Percentiles rank a stretch among this genome's conserved stretches.
Conservation (phyloP, 2,329 filamentous ascomycete species). For the Nigrospora osmanthi region DNA sequence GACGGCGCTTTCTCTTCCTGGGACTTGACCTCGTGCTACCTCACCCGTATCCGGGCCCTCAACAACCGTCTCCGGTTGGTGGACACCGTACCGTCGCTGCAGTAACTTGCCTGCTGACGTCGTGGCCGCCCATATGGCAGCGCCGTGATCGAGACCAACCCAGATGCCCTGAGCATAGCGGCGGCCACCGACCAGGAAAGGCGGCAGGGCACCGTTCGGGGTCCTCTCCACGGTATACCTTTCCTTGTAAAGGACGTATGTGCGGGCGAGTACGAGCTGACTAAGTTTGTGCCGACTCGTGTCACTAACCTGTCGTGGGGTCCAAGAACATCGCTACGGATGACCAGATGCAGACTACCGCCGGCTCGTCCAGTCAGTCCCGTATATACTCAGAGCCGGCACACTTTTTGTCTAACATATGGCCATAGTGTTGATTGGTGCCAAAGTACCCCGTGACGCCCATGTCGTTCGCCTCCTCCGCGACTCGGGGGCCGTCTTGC, state of each 20-base stretch:
- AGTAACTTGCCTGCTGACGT: not conserved
- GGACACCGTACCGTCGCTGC: slow-evolving; percentile 9
- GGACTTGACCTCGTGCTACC: slow-evolving; percentile 54
- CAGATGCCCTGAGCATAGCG: slow-evolving; percentile 58
- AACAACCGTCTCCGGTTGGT: slow-evolving; percentile 62
- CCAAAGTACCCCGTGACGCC: slow-evolving; percentile 48
- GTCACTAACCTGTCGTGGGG: not conserved
- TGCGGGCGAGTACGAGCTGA: not conserved
- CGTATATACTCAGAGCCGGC: not conserved
- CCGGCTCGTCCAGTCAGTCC: slow-evolving; percentile 45
- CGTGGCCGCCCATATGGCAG: slow-evolving; percentile 19
- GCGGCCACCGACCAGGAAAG: slow-evolving; percentile 53
- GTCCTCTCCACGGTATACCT: slow-evolving; percentile 67
- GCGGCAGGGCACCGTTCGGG: slow-evolving; percentile 43
- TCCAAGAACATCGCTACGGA: slow-evolving; percentile 52
- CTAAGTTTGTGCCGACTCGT: too few species aligned
- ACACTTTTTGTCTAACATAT: too few species aligned
- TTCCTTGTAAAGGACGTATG: slow-evolving; percentile 62
- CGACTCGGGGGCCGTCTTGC: slow-evolving; percentile 41
- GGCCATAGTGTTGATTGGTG: slow-evolving; percentile 48
- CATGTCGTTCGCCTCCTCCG: slow-evolving; percentile 28
- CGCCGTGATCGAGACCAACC: slow-evolving; percentile 59
- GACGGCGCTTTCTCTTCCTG: slow-evolving; percentile 47
- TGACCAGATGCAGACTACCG: slow-evolving; percentile 67
- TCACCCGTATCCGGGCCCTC: slow-evolving; percentile 42